Conservation (phyloP, 2,329 filamentous ascomycete species). For the Trichoderma semiorbis region DNA sequence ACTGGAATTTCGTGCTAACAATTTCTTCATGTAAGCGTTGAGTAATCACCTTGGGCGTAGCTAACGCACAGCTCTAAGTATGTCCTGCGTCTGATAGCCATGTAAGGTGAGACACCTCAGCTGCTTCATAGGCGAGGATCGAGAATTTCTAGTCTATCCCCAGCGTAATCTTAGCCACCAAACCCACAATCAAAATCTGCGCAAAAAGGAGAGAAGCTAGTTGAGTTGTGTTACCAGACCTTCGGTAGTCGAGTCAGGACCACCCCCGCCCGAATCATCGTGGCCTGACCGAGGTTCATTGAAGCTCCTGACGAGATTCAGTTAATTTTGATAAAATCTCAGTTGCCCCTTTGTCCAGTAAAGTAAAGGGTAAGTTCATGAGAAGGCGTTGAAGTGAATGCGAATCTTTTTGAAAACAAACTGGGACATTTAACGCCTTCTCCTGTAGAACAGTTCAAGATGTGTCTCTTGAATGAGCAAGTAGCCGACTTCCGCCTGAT, state of each 20-base stretch:
- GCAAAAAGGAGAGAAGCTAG: neutral
- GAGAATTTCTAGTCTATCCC: neutral
- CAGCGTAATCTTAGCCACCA: neutral
- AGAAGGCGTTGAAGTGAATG: neutral
- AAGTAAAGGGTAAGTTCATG: neutral
- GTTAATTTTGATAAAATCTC: neutral
- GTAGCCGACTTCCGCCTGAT: slow-evolving; percentile 1
- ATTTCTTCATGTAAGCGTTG: neutral
- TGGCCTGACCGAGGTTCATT: neutral
- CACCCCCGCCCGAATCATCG: neutral
- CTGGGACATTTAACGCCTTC: neutral
- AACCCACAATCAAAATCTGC: neutral
- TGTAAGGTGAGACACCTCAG: slow-evolving; percentile 26
- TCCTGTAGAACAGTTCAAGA: neutral
- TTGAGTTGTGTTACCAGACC: neutral
- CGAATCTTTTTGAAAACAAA: neutral
- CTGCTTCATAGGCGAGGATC: slow-evolving; percentile 8
- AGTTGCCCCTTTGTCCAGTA: neutral
- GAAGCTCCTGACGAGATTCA: neutral
- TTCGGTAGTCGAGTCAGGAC: neutral
- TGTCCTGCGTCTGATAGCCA: slow-evolving; percentile 28
- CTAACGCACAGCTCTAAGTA: slow-evolving; percentile 26
- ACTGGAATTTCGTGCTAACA: slow-evolving; percentile 27
- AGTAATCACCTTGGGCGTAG: too few relatives aligned
- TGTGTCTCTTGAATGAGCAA: neutral